phyloP scores from a whole-genome alignment of 768 basidiomycete genomes.

The Collybia sp. region DNA sequence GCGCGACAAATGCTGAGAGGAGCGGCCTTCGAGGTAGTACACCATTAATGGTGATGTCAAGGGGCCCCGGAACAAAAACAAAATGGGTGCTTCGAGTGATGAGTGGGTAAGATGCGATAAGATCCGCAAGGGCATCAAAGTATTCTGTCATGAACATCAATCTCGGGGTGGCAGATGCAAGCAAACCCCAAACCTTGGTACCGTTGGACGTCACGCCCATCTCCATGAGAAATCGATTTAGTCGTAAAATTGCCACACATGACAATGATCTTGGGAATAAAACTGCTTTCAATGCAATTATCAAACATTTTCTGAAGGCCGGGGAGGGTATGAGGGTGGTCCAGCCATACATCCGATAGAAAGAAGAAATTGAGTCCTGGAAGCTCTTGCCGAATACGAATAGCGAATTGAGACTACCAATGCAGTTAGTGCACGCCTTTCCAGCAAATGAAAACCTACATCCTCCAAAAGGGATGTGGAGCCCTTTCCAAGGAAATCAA shows the following conservation, averaged over 20 bases:
- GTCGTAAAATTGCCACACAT: slow-evolving; percentile 96
- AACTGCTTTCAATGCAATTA: slow-evolving; percentile 81
- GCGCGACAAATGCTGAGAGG: slow-evolving; percentile 66
- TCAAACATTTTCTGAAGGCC: slow-evolving; percentile 86
- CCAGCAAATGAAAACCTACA: slow-evolving; percentile 40
- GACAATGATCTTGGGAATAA: slow-evolving; percentile 85
- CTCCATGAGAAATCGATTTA: slow-evolving; percentile 74
- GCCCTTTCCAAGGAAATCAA: slow-evolving; percentile 96
- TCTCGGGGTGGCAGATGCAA: not conserved
- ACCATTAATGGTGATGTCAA: slow-evolving; percentile 80
- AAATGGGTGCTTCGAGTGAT: slow-evolving; percentile 83
- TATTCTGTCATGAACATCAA: slow-evolving; percentile 48
- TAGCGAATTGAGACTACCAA: slow-evolving; percentile 52
- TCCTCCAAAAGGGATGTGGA: slow-evolving; percentile 89
- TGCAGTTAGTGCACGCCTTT: slow-evolving; percentile 1
- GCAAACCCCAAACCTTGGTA: slow-evolving; percentile 68
- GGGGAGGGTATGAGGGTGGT: slow-evolving; percentile 75
- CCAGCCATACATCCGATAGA: slow-evolving; percentile 94
- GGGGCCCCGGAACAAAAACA: slow-evolving; percentile 90
- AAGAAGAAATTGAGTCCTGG: slow-evolving; percentile 85
- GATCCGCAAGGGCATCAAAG: slow-evolving; percentile 82
- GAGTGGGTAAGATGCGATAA: slow-evolving; percentile 76
- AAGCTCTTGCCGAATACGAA: slow-evolving; percentile 63
- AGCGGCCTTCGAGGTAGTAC: slow-evolving; percentile 80
- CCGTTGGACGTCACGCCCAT: slow-evolving; percentile 68